Evolutionary conservation across 768 basidiomycete genomes (phyloP).

Genomic region (Termitomyces sp.): DNA sequence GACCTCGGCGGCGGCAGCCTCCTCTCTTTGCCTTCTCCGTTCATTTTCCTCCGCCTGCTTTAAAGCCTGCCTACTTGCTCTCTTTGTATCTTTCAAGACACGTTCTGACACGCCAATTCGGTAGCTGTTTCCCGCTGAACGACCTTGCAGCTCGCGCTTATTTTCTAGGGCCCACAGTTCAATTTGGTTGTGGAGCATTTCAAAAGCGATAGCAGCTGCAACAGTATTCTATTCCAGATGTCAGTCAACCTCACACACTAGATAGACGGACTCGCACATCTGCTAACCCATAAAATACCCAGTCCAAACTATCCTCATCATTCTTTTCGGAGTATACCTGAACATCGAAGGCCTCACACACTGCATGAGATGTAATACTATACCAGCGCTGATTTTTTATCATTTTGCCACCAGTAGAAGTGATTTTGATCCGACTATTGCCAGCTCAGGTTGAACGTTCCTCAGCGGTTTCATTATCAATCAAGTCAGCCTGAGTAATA

Average conservation of each 20-base stretch:
- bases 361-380: background rate
- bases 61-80: background rate
- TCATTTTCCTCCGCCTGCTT: constrained; percentile 1
- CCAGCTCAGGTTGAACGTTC: constrained; percentile 8
- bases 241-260: background rate
- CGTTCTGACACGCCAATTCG: background rate
- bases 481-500: constrained; percentile 6
- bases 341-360: constrained; percentile 4
- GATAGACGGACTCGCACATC: background rate
- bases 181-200: constrained; percentile 9
- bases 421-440: constrained; percentile 1
- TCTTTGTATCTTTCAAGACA: background rate
- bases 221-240: constrained; percentile 4
- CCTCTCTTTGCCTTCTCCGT: background rate
- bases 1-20: constrained; percentile 1
- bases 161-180: constrained; percentile 2
- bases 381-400: constrained; percentile 3
- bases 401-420: background rate
- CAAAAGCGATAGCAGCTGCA: constrained; percentile 7
- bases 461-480: constrained; percentile 3
- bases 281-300: constrained; percentile 8
- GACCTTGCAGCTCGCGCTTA: constrained; percentile 4
- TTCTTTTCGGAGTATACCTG: background rate
- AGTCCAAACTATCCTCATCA: background rate
- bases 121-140: constrained; percentile 1